phyloP scores from a whole-genome alignment of 2,329 filamentous ascomycete genomes.

The Niveomyces coronatus region DNA sequence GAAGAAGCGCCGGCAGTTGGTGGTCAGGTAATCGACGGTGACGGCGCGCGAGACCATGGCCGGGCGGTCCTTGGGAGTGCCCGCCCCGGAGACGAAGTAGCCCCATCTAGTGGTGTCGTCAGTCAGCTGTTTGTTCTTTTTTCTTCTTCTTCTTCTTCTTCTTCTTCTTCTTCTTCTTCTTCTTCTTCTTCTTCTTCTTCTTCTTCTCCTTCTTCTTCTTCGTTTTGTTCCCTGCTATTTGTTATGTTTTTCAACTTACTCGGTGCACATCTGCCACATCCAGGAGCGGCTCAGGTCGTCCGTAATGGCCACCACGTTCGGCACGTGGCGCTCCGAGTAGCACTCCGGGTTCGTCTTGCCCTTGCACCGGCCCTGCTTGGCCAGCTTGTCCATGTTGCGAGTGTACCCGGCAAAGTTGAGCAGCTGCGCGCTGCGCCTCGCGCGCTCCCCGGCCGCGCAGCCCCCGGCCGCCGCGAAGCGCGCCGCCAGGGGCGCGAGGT shows the following conservation, averaged over 20 bases:
- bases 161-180: no score
- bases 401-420: slow-evolving; percentile 42
- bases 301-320: slow-evolving; percentile 15
- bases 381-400: slow-evolving; percentile 23
- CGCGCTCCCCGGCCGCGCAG: slow-evolving; percentile 28
- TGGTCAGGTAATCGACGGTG: slow-evolving; percentile 49
- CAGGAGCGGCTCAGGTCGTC: slow-evolving; percentile 28
- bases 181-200: background rate
- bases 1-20: slow-evolving; percentile 58
- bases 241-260: slow-evolving; percentile 25
- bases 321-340: slow-evolving; percentile 18
- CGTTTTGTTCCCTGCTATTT: no score
- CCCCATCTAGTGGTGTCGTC: slow-evolving; percentile 57
- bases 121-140: background rate
- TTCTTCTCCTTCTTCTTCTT: background rate
- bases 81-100: slow-evolving; percentile 63
- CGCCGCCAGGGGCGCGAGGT: slow-evolving; percentile 24
- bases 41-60: slow-evolving; percentile 64
- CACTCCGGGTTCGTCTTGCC: slow-evolving; percentile 19
- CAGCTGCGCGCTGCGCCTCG: slow-evolving; percentile 23
- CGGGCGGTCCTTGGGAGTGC: slow-evolving; percentile 51
- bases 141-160: background rate
- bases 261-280: slow-evolving; percentile 45
- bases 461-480: slow-evolving; percentile 32
- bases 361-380: slow-evolving; percentile 16